Evolutionary conservation across 495 filamentous ascomycete genomes (phyloP).

Genomic region (Schizothecium vesticola): DNA sequence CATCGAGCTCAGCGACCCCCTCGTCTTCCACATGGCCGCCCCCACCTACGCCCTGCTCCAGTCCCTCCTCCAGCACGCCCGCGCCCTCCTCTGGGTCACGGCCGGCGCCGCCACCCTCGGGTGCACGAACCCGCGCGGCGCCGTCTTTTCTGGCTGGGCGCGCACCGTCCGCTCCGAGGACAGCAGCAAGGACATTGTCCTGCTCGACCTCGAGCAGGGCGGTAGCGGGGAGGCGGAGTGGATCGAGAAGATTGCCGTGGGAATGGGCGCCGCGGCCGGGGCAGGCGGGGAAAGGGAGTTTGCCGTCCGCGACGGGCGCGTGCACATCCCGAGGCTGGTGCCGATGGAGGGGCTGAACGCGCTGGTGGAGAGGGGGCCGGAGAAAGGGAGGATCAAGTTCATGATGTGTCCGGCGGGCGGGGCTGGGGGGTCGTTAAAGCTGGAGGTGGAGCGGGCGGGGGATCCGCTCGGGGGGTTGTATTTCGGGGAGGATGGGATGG

Average conservation of each 20-base stretch:
- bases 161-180: slow-evolving; percentile 30
- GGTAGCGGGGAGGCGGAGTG: neutral
- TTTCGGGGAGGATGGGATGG: neutral
- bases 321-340: slow-evolving; percentile 26
- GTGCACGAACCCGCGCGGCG: slow-evolving; percentile 15
- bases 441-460: slow-evolving; percentile 2
- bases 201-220: slow-evolving; percentile 18
- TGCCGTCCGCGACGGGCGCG: slow-evolving; percentile 17
- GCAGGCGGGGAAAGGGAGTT: slow-evolving; percentile 22
- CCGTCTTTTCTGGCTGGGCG: slow-evolving; percentile 20
- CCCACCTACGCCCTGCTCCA: slow-evolving; percentile 18
- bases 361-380: slow-evolving; percentile 16
- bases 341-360: slow-evolving; percentile 19
- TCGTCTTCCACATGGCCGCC: slow-evolving; percentile 24
- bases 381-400: neutral
- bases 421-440: neutral
- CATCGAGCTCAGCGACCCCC: slow-evolving; percentile 15
- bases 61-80: slow-evolving; percentile 9
- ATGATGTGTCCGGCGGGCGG: neutral
- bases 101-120: slow-evolving; percentile 19
- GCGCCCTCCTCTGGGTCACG: slow-evolving; percentile 27
- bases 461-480: neutral
- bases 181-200: slow-evolving; percentile 20
- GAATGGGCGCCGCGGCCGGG: slow-evolving; percentile 42
- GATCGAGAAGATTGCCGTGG: slow-evolving; percentile 49